A percentile compares a stretch with the other conserved stretches of the same genome.
phyloP scores from a whole-genome alignment of 495 filamentous ascomycete genomes.

The Lindgomyces ingoldianus region DNA sequence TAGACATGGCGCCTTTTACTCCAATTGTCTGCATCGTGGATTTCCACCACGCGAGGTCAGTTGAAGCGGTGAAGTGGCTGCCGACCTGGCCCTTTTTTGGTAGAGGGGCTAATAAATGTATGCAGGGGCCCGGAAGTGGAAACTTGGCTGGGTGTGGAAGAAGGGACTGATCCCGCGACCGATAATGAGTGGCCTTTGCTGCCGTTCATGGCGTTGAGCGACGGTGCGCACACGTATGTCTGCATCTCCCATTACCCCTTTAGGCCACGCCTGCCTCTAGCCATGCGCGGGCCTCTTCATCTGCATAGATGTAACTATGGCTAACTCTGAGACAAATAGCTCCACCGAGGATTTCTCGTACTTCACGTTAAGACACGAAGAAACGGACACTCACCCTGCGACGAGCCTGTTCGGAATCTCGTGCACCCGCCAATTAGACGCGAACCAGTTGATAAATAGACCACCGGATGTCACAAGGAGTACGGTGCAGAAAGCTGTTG shows the following conservation, averaged over 20 bases:
- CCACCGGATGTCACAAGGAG: constrained; percentile 89
- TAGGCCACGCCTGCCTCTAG: background rate
- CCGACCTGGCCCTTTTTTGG: background rate
- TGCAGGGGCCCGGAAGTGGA: constrained; percentile 89
- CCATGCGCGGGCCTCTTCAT: background rate
- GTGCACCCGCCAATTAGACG: constrained; percentile 87
- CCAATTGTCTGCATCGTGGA: constrained; percentile 88
- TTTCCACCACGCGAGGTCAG: constrained; percentile 89
- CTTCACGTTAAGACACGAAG: constrained; percentile 82
- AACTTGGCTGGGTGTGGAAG: constrained; percentile 78
- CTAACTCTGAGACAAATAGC: constrained; percentile 48
- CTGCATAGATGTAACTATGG: background rate
- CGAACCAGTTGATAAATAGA: constrained; percentile 70
- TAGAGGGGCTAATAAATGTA: background rate
- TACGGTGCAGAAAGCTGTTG: constrained; percentile 98
- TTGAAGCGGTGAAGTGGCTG: constrained; percentile 19
- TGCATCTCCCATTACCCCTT: constrained; percentile 1
- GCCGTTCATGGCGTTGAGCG: constrained; percentile 96
- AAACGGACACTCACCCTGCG: constrained; percentile 56
- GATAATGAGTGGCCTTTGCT: constrained; percentile 92
- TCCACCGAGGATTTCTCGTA: constrained; percentile 95
- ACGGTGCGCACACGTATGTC: constrained; percentile 89
- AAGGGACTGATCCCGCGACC: constrained; percentile 73
- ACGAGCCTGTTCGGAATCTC: constrained; percentile 95
- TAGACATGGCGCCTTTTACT: constrained; percentile 34